Conservation (phyloP, 805 yeast species). For the Jamesozyma piceae region DNA sequence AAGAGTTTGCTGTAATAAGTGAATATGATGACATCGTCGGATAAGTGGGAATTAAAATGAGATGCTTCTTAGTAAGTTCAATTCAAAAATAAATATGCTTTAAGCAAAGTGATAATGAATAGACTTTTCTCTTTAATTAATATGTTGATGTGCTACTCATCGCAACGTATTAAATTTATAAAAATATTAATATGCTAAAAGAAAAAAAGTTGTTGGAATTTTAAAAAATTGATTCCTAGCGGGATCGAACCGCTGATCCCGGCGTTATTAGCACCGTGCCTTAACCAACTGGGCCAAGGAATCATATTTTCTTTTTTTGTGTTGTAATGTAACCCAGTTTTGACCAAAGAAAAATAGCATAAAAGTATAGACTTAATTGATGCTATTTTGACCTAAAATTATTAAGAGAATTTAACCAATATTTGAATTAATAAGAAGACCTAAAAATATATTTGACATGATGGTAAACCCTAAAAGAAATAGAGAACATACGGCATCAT, state of each 20-base stretch:
- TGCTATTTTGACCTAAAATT: too few species aligned
- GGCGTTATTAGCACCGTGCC: slow-evolving; percentile 33
- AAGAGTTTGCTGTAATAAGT: slow-evolving; percentile 7
- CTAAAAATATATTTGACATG: too few species aligned
- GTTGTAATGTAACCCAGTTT: too few species aligned
- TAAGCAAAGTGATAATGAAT: not conserved
- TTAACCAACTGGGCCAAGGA: slow-evolving; percentile 33
- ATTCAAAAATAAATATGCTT: not conserved
- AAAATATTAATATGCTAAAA: too few species aligned
- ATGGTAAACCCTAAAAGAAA: too few species aligned
- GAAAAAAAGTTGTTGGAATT: not conserved
- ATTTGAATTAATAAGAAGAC: too few species aligned
- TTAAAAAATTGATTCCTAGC: slow-evolving; percentile 26
- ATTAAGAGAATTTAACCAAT: too few species aligned
- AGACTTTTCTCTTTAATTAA: too few species aligned
- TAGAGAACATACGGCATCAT: too few species aligned
- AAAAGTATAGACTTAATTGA: too few species aligned
- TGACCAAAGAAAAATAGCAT: too few species aligned
- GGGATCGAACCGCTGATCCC: slow-evolving; percentile 33
- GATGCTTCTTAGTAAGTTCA: not conserved
- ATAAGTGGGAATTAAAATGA: too few species aligned
- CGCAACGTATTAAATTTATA: not conserved
- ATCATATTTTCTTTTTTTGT: slow-evolving; percentile 14
- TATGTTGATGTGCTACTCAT: not conserved
- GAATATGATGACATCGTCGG: slow-evolving; percentile 7